Percentiles rank a stretch among this genome's conserved stretches.
phyloP scores from a whole-genome alignment of 345 rosid genomes.

The Arabis alpina region DNA sequence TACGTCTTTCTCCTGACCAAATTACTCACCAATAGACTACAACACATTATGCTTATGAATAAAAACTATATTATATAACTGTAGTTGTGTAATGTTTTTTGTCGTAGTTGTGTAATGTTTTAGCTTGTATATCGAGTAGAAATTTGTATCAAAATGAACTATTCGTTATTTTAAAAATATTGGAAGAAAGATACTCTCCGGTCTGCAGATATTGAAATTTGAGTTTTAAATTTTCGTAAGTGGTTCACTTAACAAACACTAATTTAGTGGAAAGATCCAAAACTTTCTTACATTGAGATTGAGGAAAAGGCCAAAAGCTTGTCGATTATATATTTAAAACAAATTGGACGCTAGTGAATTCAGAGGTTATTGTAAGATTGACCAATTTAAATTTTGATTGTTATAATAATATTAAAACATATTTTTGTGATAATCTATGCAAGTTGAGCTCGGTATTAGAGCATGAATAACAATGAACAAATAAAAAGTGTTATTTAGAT shows the following conservation, averaged over 20 bases:
- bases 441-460: conserved; percentile 37
- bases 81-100: too few relatives aligned
- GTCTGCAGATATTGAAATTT: conserved; percentile 5
- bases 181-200: conserved; percentile 5
- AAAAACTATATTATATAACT: too few relatives aligned
- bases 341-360: conserved; percentile 43
- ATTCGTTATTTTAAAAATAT: background rate
- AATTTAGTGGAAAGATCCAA: conserved; percentile 39
- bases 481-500: too few relatives aligned
- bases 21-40: too few relatives aligned
- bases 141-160: background rate
- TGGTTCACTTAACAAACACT: conserved; percentile 27
- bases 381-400: conserved; percentile 40
- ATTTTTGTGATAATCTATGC: conserved; percentile 30
- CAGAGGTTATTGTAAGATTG: conserved; percentile 29
- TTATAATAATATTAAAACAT: conserved; percentile 11
- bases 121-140: background rate
- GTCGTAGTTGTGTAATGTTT: background rate
- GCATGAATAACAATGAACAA: too few relatives aligned
- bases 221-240: background rate
- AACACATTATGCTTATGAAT: too few relatives aligned
- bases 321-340: conserved; percentile 36
- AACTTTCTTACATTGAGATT: conserved; percentile 43
- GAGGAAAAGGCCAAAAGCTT: conserved; percentile 43
- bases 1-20: too few relatives aligned